Evolutionary conservation across 2,329 filamentous ascomycete genomes (phyloP).

Genomic region (Thelonectria rubi): DNA sequence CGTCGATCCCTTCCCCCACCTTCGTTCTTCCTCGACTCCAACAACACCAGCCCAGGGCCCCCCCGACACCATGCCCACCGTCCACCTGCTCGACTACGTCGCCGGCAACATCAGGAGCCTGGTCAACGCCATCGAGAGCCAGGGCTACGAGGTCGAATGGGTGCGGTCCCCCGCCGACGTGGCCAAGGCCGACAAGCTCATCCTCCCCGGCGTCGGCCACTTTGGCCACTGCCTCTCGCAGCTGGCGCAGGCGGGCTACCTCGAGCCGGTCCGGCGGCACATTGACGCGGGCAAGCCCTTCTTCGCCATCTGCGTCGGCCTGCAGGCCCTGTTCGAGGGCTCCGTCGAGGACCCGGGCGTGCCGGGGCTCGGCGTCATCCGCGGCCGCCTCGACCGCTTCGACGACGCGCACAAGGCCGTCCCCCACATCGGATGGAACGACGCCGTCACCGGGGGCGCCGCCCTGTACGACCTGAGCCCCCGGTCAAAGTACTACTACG

Average conservation of each 20-base stretch:
- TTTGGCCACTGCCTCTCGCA: constrained; percentile 95
- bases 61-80: constrained; percentile 70
- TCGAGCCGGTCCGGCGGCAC: constrained; percentile 83
- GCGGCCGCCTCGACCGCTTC: constrained; percentile 77
- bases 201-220: constrained; percentile 95
- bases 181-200: constrained; percentile 87
- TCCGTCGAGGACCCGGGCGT: constrained; percentile 81
- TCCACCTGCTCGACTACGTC: constrained; percentile 86
- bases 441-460: constrained; percentile 70
- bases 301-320: constrained; percentile 95
- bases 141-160: constrained; percentile 94
- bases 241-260: constrained; percentile 81
- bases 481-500: constrained; percentile 96
- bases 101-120: constrained; percentile 96
- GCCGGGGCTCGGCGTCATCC: constrained; percentile 79
- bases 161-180: constrained; percentile 86
- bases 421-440: constrained; percentile 99
- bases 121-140: constrained; percentile 96
- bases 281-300: constrained; percentile 94
- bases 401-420: constrained; percentile 82
- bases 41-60: constrained; percentile 28
- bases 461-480: constrained; percentile 80
- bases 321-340: constrained; percentile 88
- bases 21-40: constrained; percentile 6
- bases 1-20: constrained; percentile 15